Conservation (phyloP, 1,284 basidiomycete genomes). For the Leccinum cinnamomeum region DNA sequence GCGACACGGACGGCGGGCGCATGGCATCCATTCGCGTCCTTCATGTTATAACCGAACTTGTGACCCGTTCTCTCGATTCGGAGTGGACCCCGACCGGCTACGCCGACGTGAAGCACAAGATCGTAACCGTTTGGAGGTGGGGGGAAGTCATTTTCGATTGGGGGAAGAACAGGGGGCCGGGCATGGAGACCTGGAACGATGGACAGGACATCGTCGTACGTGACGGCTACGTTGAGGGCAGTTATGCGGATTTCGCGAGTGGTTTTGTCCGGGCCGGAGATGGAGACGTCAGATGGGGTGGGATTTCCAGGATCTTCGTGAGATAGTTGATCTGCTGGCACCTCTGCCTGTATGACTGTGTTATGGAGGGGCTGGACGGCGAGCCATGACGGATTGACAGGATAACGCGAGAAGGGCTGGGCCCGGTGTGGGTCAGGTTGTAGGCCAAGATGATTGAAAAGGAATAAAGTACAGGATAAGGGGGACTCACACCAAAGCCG, state of each 20-base stretch:
- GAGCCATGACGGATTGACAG: slow-evolving; percentile 63
- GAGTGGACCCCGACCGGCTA: slow-evolving; percentile 62
- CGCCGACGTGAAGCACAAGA: slow-evolving; percentile 71
- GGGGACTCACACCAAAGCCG: slow-evolving; percentile 56
- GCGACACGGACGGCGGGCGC: slow-evolving; percentile 50
- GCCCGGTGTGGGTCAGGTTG: slow-evolving; percentile 19
- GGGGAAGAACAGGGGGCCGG: slow-evolving; percentile 58
- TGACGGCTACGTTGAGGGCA: slow-evolving; percentile 57
- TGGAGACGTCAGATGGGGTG: slow-evolving; percentile 2
- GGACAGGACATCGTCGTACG: slow-evolving; percentile 60
- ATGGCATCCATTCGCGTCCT: slow-evolving; percentile 59
- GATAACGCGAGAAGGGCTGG: slow-evolving; percentile 57
- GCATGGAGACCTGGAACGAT: slow-evolving; percentile 60
- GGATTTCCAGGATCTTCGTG: slow-evolving; percentile 11
- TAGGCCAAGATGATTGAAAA: slow-evolving; percentile 9
- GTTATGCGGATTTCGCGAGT: slow-evolving; percentile 57
- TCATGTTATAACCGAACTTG: slow-evolving; percentile 70
- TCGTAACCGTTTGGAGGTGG: slow-evolving; percentile 63
- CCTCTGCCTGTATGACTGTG: slow-evolving; percentile 44
- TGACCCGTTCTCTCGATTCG: slow-evolving; percentile 68
- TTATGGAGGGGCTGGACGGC: slow-evolving; percentile 59
- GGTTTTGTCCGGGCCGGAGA: slow-evolving; percentile 8
- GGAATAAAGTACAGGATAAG: slow-evolving; percentile 25
- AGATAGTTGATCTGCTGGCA: slow-evolving; percentile 20
- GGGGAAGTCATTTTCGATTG: slow-evolving; percentile 35